Evolutionary conservation across 2,329 filamentous ascomycete genomes (phyloP).

Genomic region (Grosmannia serpens): DNA sequence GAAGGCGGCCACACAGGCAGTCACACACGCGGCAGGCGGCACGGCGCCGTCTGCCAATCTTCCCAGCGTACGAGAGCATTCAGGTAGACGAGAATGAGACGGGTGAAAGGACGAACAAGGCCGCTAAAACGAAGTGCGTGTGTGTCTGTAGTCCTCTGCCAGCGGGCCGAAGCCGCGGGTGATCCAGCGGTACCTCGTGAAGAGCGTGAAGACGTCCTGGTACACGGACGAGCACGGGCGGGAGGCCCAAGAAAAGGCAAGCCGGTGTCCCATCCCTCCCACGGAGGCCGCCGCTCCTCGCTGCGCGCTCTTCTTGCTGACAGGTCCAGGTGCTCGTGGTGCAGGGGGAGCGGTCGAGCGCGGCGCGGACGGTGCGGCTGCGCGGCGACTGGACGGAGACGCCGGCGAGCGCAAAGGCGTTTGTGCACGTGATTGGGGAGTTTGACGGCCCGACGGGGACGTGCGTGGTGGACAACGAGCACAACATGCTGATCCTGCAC

Average conservation of each 20-base stretch:
- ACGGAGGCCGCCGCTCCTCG: too few relatives aligned
- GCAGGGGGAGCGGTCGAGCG: conserved; percentile 61
- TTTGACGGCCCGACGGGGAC: conserved; percentile 54
- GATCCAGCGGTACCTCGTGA: conserved; percentile 80
- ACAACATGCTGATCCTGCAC: conserved; percentile 81
- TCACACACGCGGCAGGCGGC: background rate
- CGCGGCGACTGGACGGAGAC: conserved; percentile 83
- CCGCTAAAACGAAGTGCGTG: conserved; percentile 46
- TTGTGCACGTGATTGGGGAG: conserved; percentile 75
- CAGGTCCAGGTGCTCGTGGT: conserved; percentile 60
- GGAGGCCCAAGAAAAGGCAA: conserved; percentile 57
- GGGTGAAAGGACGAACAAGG: conserved; percentile 5
- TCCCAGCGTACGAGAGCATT: conserved; percentile 40
- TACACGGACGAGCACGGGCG: conserved; percentile 55
- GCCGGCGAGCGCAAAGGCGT: conserved; percentile 52
- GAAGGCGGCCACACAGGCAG: conserved; percentile 58
- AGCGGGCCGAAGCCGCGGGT: conserved; percentile 51
- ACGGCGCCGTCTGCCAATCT: conserved; percentile 12
- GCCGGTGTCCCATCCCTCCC: too few relatives aligned
- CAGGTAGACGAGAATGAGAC: background rate
- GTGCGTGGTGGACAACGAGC: conserved; percentile 71
- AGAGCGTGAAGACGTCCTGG: conserved; percentile 56
- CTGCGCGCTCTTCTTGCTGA: background rate
- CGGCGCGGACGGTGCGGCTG: conserved; percentile 58
- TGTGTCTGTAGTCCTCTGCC: conserved; percentile 36